These are phyloP conservation scores for Antitrichia curtipendula DNA, from an alignment of 225 moss, liverwort and hornwort species.

Conservation along the genomic window DNA sequence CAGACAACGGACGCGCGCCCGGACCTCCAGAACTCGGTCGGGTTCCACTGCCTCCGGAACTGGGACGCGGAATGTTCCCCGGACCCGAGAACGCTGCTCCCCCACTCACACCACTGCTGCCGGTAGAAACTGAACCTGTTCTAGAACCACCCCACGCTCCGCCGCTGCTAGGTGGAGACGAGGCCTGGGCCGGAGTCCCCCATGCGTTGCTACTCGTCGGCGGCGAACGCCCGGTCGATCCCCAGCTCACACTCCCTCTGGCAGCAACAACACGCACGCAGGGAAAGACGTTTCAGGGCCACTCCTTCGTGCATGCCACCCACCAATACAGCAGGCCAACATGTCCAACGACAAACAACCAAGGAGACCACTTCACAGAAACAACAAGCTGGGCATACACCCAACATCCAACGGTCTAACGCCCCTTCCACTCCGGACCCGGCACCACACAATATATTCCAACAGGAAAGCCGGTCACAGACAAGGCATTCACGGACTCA, in stretches of 20 bases:
- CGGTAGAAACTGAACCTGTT: slow-evolving; percentile 18
- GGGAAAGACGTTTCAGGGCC: not conserved
- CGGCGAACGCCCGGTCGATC: slow-evolving; percentile 72
- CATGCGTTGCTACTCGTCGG: slow-evolving; percentile 60
- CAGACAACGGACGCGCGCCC: slow-evolving; percentile 57
- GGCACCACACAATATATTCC: not conserved
- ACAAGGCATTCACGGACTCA: not conserved
- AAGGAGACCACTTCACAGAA: not conserved
- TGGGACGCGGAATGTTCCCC: slow-evolving; percentile 62
- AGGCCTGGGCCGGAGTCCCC: slow-evolving; percentile 58
- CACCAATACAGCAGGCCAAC: too few relatives aligned
- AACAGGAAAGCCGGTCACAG: not conserved
- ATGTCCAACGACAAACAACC: not conserved
- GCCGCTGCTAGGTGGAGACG: slow-evolving; percentile 65
- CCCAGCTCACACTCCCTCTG: slow-evolving; percentile 91
- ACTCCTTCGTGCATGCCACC: not conserved
- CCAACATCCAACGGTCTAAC: not conserved
- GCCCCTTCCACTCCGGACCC: not conserved
- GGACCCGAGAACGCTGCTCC: slow-evolving; percentile 32
- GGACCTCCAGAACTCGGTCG: slow-evolving; percentile 72
- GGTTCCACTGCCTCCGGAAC: slow-evolving; percentile 59
- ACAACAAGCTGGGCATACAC: not conserved
- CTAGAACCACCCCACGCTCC: slow-evolving; percentile 66
- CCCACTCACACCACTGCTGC: slow-evolving; percentile 21
- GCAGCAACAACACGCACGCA: not conserved